Conservation (phyloP, 176 grass and related monocot species). For the Triticum urartu region DNA sequence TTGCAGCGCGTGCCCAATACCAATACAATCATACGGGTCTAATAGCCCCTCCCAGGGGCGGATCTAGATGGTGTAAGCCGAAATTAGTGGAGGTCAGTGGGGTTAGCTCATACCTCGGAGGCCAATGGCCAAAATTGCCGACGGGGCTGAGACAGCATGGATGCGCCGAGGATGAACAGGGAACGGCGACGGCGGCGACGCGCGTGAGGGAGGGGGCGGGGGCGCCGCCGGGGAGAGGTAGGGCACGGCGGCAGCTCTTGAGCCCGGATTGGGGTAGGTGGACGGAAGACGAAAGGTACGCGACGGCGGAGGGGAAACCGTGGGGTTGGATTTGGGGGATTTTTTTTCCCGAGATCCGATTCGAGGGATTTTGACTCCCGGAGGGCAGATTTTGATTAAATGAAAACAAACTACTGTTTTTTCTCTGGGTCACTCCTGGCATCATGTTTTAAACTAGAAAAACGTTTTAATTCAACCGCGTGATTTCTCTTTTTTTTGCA, state of each 20-base stretch:
- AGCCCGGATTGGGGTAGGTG: constrained; percentile 10
- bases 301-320: constrained; percentile 18
- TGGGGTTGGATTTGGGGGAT: constrained; percentile 10
- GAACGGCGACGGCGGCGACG: background rate
- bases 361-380: background rate
- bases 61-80: background rate
- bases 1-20: background rate
- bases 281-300: constrained; percentile 3
- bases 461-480: too few species aligned
- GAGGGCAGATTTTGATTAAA: background rate
- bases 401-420: background rate
- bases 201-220: background rate
- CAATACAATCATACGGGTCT: background rate
- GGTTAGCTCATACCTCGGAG: background rate
- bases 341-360: background rate
- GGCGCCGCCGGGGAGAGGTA: background rate
- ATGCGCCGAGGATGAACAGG: background rate
- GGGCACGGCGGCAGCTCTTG: constrained; percentile 2
- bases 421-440: too few species aligned
- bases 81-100: background rate
- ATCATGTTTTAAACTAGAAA: too few species aligned
- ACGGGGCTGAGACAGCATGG: constrained; percentile 2
- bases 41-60: background rate
- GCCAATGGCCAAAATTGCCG: background rate
- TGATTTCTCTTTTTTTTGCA: too few species aligned